phyloP scores from a whole-genome alignment of 352 stramenopile species.

The Phytophthora sp. region DNA sequence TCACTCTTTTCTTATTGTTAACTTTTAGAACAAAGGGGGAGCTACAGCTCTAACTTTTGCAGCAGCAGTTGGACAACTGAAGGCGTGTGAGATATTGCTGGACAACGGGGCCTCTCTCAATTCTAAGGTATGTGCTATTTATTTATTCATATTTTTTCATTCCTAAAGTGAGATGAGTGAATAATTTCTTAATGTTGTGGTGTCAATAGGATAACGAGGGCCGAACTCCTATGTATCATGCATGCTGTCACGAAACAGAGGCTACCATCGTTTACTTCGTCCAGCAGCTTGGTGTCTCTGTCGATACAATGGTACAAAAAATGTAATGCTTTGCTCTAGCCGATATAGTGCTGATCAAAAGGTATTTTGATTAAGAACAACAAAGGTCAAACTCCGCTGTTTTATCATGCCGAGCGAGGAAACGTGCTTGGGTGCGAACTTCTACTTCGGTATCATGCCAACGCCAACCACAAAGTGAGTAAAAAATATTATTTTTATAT shows the following conservation, averaged over 20 bases:
- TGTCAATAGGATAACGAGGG: slow-evolving; percentile 48
- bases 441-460: slow-evolving; percentile 43
- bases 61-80: slow-evolving; percentile 32
- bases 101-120: slow-evolving; percentile 42
- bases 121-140: slow-evolving; percentile 30
- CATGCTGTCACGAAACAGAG: slow-evolving; percentile 49
- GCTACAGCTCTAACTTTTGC: slow-evolving; percentile 41
- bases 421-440: slow-evolving; percentile 51
- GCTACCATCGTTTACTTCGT: slow-evolving; percentile 45
- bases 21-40: slow-evolving; percentile 32
- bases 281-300: slow-evolving; percentile 31
- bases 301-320: slow-evolving; percentile 33
- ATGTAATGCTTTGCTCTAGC: neutral
- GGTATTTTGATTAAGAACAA: slow-evolving; percentile 41
- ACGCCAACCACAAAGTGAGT: slow-evolving; percentile 48
- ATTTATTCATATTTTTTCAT: too few species aligned
- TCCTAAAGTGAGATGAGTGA: neutral
- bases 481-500: too few species aligned
- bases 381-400: slow-evolving; percentile 47
- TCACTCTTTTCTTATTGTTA: neutral
- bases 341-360: neutral
- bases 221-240: slow-evolving; percentile 53
- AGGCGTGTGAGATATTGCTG: slow-evolving; percentile 44
- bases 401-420: slow-evolving; percentile 54
- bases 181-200: neutral